These are phyloP conservation scores for Rhynchospora tenuis DNA, from an alignment of 176 grass and related monocot species.

Conservation along the genomic window DNA sequence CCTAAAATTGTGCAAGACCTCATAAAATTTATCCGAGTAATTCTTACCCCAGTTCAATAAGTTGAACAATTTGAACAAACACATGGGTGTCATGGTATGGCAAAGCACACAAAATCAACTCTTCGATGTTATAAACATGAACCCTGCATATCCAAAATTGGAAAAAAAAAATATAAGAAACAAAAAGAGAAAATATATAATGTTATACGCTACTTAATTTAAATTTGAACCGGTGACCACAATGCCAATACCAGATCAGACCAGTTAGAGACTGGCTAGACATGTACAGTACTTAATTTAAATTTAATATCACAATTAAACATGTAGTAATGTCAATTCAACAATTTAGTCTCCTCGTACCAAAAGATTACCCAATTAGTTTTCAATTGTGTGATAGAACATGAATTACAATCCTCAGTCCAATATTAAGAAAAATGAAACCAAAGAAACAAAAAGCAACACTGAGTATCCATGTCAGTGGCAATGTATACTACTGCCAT, in stretches of 20 bases:
- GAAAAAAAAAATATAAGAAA: background rate
- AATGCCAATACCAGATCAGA: background rate
- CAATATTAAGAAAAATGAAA: background rate
- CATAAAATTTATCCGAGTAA: background rate
- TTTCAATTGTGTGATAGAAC: background rate
- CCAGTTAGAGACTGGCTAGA: background rate
- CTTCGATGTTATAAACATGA: constrained; percentile 86
- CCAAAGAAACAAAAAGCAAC: background rate
- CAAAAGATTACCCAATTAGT: background rate
- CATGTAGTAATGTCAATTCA: background rate
- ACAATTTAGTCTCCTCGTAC: background rate
- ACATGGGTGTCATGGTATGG: constrained; percentile 80
- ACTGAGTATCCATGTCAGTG: background rate
- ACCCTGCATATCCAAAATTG: constrained; percentile 48
- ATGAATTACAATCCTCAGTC: background rate
- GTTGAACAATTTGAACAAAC: constrained; percentile 83
- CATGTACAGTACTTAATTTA: background rate
- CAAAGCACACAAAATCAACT: constrained; percentile 61
- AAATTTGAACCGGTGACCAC: background rate
- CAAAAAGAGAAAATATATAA: constrained; percentile 21
- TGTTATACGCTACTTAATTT: background rate
- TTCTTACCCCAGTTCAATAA: constrained; percentile 68
- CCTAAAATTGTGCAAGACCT: background rate
- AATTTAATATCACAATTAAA: background rate
- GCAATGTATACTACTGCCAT: background rate